Evolutionary conservation across 2,329 filamentous ascomycete species (phyloP).

Genomic region (Trichoderma semiorbis): DNA sequence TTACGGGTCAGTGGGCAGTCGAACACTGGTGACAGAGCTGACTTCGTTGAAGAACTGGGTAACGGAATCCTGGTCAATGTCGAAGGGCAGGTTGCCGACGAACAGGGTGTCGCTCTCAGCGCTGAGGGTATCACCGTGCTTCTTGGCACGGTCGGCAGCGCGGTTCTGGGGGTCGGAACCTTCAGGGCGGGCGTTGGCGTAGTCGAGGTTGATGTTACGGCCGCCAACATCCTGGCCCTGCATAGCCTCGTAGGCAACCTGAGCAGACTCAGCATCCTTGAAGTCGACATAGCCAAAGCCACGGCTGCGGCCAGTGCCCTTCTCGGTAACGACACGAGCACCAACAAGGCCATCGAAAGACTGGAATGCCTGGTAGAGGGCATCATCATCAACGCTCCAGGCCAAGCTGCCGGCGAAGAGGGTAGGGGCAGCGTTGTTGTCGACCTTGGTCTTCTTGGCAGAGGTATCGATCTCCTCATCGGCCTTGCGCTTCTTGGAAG

Average conservation of each 20-base stretch:
- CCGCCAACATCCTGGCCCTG: conserved; percentile 71
- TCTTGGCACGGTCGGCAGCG: conserved; percentile 60
- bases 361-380: conserved; percentile 77
- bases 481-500: conserved; percentile 48
- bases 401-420: conserved; percentile 88
- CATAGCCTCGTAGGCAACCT: conserved; percentile 71
- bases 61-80: conserved; percentile 72
- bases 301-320: conserved; percentile 76
- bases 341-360: conserved; percentile 68
- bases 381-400: conserved; percentile 85
- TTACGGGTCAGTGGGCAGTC: conserved; percentile 80
- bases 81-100: conserved; percentile 86
- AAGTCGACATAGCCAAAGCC: conserved; percentile 95
- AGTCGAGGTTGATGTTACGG: conserved; percentile 74
- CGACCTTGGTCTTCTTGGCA: conserved; percentile 67
- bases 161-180: conserved; percentile 52
- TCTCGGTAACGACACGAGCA: conserved; percentile 80
- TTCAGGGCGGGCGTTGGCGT: conserved; percentile 63
- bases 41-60: conserved; percentile 70
- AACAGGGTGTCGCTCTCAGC: conserved; percentile 83
- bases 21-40: conserved; percentile 70
- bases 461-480: conserved; percentile 48
- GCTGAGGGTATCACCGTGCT: conserved; percentile 76
- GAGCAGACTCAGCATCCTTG: conserved; percentile 61
- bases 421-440: conserved; percentile 51